A percentile compares a stretch with the other conserved stretches of the same genome.
These are phyloP conservation scores for Naganishia randhawae DNA, from an alignment of 768 basidiomycete species.

Conservation along the genomic window DNA sequence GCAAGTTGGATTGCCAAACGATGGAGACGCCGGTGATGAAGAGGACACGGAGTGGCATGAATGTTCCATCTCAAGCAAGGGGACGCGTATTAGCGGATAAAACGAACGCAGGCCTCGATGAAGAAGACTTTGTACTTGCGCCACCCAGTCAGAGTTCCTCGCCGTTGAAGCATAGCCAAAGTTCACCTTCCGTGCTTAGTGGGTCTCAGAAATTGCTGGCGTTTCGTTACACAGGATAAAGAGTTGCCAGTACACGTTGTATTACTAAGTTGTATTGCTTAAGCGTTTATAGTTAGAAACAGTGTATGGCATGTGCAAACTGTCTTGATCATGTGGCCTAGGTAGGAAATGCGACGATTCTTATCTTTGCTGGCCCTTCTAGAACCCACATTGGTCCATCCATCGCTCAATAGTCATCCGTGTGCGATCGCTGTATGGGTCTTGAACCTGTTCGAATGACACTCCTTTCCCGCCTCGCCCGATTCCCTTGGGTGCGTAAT, in stretches of 20 bases:
- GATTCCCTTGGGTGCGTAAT: slow-evolving; percentile 52
- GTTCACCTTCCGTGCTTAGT: slow-evolving; percentile 8
- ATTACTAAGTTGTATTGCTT: not conserved
- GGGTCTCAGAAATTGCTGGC: slow-evolving; percentile 19
- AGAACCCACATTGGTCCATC: slow-evolving; percentile 41
- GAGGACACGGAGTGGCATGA: slow-evolving; percentile 1
- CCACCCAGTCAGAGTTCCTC: slow-evolving; percentile 17
- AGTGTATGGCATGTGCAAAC: not conserved
- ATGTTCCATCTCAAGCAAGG: not conserved
- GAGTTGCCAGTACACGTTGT: too few species aligned
- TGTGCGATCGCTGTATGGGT: slow-evolving; percentile 51
- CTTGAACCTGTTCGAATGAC: slow-evolving; percentile 31
- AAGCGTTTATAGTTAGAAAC: not conserved
- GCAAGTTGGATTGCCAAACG: not conserved
- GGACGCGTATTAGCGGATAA: not conserved
- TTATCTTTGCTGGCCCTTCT: not conserved
- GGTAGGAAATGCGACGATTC: not conserved
- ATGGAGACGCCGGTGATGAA: slow-evolving; percentile 4
- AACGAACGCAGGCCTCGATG: not conserved
- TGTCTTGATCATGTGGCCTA: too few species aligned
- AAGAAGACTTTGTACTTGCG: slow-evolving; percentile 10
- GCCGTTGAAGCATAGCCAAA: slow-evolving; percentile 9
- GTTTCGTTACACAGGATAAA: slow-evolving; percentile 16
- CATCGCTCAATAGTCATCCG: slow-evolving; percentile 41
- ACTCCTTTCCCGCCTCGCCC: slow-evolving; percentile 52